Evolutionary conservation across 2,329 filamentous ascomycete genomes (phyloP), one percentile per base, ranked within the genome.

Genomic region (Chaetomium sp.): DNA sequence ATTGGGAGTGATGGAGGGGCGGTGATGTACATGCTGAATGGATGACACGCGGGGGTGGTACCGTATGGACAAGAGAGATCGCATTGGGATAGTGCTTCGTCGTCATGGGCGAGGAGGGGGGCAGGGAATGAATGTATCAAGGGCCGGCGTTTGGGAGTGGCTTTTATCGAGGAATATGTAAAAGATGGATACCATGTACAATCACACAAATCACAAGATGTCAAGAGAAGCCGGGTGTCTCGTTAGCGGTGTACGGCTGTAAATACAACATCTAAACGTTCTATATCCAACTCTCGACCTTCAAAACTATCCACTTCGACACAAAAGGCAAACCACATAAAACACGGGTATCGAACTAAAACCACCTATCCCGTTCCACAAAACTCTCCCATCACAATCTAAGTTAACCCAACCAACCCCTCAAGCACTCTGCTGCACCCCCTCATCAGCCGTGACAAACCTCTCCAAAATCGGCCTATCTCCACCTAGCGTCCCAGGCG

Each of bases 361-460:
- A 19, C 49, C 37, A 49, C 32, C 34, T 36, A 48, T 3, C 9
- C 9, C 6, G 11, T 3, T 27, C 19, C 19, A 27, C 19, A 27
- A 27, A 27, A 27, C 19, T 27, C 19, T 27, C 19, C 19, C 19
- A 27, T 27, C 19, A 38, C 12, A 42, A 9, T 12, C 6, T n/a
- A 9, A 11, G 1, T 3, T 11, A 6, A 42, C 14, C 40, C 6
- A 6, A 42, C 43, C 2, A 9, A 27, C 14, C 11, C 34, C 44
- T 56, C 52, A 57, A 45, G 35, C 14, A 42, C 14, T 52, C 9
- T 36, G 49, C 52, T 53, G 71, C 48, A 73, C 67, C 58, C 79
- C 75, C 11, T 69, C 75, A 10, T 69, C 73, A 1, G 81, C 79
- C 2, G 81, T 84, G 19, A 79, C 72, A 59, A 81, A 84, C 0